Conservation (phyloP, 306 rosid genomes). For the Nissolia schottii region DNA sequence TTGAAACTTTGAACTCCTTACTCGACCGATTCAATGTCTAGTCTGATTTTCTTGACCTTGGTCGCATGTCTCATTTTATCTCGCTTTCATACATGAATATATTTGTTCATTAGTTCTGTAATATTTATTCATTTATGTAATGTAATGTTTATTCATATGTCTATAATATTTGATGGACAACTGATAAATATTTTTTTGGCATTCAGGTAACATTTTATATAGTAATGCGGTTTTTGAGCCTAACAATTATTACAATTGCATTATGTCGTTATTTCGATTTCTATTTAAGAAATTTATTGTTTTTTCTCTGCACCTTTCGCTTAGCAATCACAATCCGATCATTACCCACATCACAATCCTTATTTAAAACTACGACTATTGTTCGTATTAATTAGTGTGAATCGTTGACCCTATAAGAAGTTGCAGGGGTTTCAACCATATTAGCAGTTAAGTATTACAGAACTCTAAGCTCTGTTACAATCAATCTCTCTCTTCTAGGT, state of each 20-base stretch:
- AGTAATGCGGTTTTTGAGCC: not conserved
- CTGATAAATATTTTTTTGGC: no score
- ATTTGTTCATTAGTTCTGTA: no score
- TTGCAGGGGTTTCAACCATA: not conserved
- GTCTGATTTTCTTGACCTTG: no score
- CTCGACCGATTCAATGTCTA: no score
- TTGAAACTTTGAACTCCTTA: no score
- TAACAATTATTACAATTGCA: not conserved
- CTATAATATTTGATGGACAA: no score
- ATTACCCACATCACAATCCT: not conserved
- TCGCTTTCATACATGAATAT: no score
- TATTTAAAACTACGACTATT: not conserved
- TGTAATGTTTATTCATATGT: no score
- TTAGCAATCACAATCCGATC: conserved; percentile 1
- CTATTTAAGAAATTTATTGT: not conserved
- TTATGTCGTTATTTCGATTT: not conserved
- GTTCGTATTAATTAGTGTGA: conserved; percentile 8
- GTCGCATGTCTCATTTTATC: no score
- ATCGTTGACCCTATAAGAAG: not conserved
- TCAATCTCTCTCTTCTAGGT: not conserved
- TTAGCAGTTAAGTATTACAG: not conserved
- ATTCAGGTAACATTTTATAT: no score
- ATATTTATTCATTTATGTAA: no score
- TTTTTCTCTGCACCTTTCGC: not conserved
- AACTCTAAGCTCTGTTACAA: not conserved